These are phyloP conservation scores for Rosa rugosa DNA, from an alignment of 306 rosid genomes.

Conservation along the genomic window DNA sequence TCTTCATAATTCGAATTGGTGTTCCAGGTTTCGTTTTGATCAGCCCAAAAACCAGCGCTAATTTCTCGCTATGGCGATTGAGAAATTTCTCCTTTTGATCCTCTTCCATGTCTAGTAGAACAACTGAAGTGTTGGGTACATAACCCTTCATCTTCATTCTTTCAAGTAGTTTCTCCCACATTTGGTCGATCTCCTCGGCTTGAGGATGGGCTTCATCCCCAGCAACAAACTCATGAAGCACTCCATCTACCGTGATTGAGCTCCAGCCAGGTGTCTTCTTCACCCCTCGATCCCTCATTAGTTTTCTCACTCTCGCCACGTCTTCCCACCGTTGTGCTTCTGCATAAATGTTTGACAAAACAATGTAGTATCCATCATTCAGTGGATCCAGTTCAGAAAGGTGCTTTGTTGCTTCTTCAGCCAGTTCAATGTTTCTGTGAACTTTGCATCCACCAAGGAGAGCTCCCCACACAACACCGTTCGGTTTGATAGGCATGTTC, in stretches of 20 bases:
- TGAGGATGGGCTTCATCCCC: constrained; percentile 58
- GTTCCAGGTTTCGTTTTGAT: constrained; percentile 41
- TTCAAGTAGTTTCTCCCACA: constrained; percentile 47
- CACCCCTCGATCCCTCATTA: constrained; percentile 50
- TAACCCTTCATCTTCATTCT: constrained; percentile 45
- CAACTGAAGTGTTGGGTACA: constrained; percentile 55
- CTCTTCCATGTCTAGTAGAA: constrained; percentile 53
- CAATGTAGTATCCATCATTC: constrained; percentile 47
- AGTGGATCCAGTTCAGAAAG: constrained; percentile 46
- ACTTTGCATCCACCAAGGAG: constrained; percentile 59
- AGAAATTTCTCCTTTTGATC: constrained; percentile 45
- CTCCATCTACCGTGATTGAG: constrained; percentile 46
- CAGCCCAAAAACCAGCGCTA: constrained; percentile 51
- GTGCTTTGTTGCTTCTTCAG: constrained; percentile 50
- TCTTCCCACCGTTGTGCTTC: constrained; percentile 50
- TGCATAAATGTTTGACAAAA: constrained; percentile 48
- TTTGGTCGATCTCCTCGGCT: constrained; percentile 34
- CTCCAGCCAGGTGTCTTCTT: constrained; percentile 54
- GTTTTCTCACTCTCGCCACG: constrained; percentile 33
- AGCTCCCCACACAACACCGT: constrained; percentile 55
- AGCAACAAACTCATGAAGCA: constrained; percentile 44
- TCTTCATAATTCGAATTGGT: constrained; percentile 58
- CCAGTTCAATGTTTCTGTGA: constrained; percentile 44
- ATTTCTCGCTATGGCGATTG: constrained; percentile 46
- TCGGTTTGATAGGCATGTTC: constrained; percentile 54